Conservation (phyloP, 495 filamentous ascomycete genomes). For the Neohortaea acidophila region DNA sequence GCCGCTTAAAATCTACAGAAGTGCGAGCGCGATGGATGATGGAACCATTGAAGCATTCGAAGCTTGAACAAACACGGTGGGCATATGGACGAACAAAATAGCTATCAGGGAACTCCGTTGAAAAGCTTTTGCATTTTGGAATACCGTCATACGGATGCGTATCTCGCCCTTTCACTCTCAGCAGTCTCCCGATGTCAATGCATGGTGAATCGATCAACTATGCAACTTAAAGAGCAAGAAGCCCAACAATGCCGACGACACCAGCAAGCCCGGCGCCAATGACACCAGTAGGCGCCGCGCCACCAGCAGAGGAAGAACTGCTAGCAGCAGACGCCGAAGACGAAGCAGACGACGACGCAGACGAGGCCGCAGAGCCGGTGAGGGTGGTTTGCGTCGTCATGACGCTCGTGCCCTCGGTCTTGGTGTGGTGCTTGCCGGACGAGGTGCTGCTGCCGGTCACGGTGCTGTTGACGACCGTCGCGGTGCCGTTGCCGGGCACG, state of each 20-base stretch:
- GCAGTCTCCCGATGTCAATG: too few relatives aligned
- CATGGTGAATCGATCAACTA: too few relatives aligned
- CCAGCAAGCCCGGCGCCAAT: slow-evolving; percentile 25
- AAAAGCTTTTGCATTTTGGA: too few relatives aligned
- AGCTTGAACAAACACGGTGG: too few relatives aligned
- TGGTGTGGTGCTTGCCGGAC: background rate
- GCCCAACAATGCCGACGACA: slow-evolving; percentile 25
- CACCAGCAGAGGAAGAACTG: slow-evolving; percentile 21
- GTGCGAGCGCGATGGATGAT: too few relatives aligned
- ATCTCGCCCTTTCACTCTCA: too few relatives aligned
- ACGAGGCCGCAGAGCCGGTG: background rate
- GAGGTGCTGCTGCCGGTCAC: slow-evolving; percentile 4
- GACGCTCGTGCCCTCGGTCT: background rate
- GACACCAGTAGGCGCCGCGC: slow-evolving; percentile 22
- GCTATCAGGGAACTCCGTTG: too few relatives aligned
- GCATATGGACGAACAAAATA: too few relatives aligned
- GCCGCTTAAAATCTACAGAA: too few relatives aligned
- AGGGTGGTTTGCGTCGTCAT: background rate
- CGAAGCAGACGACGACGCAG: slow-evolving; percentile 3
- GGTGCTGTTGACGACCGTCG: background rate
- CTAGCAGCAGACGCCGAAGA: slow-evolving; percentile 6
- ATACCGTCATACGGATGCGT: too few relatives aligned
- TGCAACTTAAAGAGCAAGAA: slow-evolving; percentile 29
- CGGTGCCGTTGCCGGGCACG: slow-evolving; percentile 6
- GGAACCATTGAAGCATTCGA: too few relatives aligned